Base-by-base conservation (phyloP, 805 yeast species). In the Kodamaea kakaduensis region DNA sequence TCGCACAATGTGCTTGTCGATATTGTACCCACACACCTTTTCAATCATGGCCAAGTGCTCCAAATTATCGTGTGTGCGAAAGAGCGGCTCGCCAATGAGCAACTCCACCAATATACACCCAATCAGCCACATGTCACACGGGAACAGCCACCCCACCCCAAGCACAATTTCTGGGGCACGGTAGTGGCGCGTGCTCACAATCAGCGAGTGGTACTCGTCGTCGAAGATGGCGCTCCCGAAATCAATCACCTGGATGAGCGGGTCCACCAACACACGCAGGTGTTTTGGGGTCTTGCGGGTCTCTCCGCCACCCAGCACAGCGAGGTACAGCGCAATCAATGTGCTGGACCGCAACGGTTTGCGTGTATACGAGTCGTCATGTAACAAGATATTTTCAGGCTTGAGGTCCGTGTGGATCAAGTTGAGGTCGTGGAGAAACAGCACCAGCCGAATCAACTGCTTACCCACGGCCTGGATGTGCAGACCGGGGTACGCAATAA, bases 21-120 rank as follows among this genome's bases (percentile, higher is more conserved):
- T 68, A 12, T 58, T 67, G 43, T 63, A 58, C 14, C 82, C 84
- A 17, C 81, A 68, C 14, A 89, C 75, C 45, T 77, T 79, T 58
- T 93, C 90, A 84, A 93, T 93, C 84, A 93, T 81, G 10, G 95
- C 95, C 56, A 93, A 66, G 61, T 93, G 99, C 58, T 90, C 97
- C 33, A 81, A 65, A 56, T 90, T 89, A 54, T 93, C 97, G 57
- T 90, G 96, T 1, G 97, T 93, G 46, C 86, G 88, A 60, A 90
- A 93, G 16, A 93, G 64, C 1, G 97, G 96, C 52, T 87, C 95
- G 17, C 99, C 99, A 13, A 94, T 86, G 24, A 85, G 80, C 32
- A 93, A 62, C 61, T 93, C 99, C 7, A 87, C 89, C 22, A 93
- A 62, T 10, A 93, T 86, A 58, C 97, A 90, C 1, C 96, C 99